Evolutionary conservation across 2,329 filamentous ascomycete genomes (phyloP), one percentile per base, ranked within the genome.

Genomic region (Pyrenochaeta sp.): DNA sequence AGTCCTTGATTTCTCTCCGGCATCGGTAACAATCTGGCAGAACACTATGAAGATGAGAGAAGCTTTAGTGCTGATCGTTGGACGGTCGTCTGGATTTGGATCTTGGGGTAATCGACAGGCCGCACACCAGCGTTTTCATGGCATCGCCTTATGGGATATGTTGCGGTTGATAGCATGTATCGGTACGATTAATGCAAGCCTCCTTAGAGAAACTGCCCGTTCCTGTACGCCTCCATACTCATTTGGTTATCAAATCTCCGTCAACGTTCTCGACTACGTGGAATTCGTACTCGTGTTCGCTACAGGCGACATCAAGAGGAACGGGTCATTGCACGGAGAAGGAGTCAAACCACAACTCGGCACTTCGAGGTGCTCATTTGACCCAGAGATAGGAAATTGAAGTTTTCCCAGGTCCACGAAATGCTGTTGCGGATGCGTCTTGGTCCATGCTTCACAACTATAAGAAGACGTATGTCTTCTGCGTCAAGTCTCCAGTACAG

Each of bases 401-500:
- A 27, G 10, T 15, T 10, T 43, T 32, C 25, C 3, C 45, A 36
- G 36, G 9, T 37, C 22, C 10, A 22, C 19, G n/a, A 36, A 28
- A 22, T 36, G 19, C 15, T 13, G n/a, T 10, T 50, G 28, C 0
- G 12, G 50, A 24, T 28, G 50, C 27, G 46, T n/a, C 2, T 2
- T 50, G 13, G n/a, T 25, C 19, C 22, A 2, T 7, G 2, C 27
- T 24, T 8, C 5, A 36, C 19, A 13, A n/a, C n/a, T 51, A 57
- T 57, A 59, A 59, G 48, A 46, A 42, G 8, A 22, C 24, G 39
- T 10, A 13, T 24, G 19, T 32, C 2, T 2, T 8, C 53, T 53
- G 37, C 45, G 50, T 47, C 28, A 28, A 19, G 4, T 28, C 15
- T 43, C 22, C 32, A 63, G 42, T 53, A 52, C 55, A 63, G n/a